phyloP scores from a whole-genome alignment of 495 filamentous ascomycete species.

The Hypoxylon lienhwacheense region DNA sequence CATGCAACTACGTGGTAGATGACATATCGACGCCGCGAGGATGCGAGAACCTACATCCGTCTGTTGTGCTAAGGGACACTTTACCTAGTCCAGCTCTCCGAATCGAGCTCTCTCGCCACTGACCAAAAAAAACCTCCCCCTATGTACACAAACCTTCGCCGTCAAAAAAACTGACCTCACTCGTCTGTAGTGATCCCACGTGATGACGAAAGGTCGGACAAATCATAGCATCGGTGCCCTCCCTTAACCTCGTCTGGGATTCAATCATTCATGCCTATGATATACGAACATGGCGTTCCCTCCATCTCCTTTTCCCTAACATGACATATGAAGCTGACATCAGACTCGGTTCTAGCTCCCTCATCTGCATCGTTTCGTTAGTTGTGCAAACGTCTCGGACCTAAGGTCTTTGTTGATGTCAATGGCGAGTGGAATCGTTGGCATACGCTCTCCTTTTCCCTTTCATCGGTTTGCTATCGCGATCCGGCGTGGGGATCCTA shows the following conservation, averaged over 20 bases:
- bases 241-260: not conserved
- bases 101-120: constrained; percentile 24
- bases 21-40: constrained; percentile 17
- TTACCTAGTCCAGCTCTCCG: constrained; percentile 1
- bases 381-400: constrained; percentile 3
- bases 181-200: constrained; percentile 26
- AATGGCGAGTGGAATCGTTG: constrained; percentile 6
- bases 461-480: not conserved
- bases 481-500: constrained; percentile 14
- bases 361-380: constrained; percentile 1
- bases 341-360: constrained; percentile 16
- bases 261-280: constrained; percentile 6
- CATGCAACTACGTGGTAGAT: too few species aligned
- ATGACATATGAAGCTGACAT: constrained; percentile 34
- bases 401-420: constrained; percentile 5
- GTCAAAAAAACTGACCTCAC: constrained; percentile 26
- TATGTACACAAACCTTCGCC: constrained; percentile 14
- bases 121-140: not conserved
- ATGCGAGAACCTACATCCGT: constrained; percentile 17
- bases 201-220: constrained; percentile 29
- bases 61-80: constrained; percentile 3
- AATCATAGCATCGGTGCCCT: constrained; percentile 24
- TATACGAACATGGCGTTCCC: too few species aligned
- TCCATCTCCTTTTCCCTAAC: too few species aligned
- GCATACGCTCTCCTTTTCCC: not conserved